Evolutionary conservation across 768 basidiomycete species (phyloP), one percentile per base, ranked within the genome.

Genomic region (Mycena galericulata): DNA sequence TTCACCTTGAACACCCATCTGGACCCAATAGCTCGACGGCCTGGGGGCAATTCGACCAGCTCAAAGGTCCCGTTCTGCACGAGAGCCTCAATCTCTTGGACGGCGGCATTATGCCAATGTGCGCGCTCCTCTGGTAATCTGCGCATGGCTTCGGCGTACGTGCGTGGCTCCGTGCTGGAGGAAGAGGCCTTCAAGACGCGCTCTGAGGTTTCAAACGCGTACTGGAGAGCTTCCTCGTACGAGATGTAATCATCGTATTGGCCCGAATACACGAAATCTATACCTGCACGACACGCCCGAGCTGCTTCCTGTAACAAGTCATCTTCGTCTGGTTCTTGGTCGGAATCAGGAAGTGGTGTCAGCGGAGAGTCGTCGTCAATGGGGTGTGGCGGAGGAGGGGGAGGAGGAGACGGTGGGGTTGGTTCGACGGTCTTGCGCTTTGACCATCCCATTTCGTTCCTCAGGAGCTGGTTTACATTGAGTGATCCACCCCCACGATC

Each of bases 11-110:
- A 76, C 0, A 78, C 74, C 66, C 70, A 72, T 2, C 65, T 22
- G 34, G 47, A 60, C 1, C 72, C 74, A 17, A 78, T 70, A 5
- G 72, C 74, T 27, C 68, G 67, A 5, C 73, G 62, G 1, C 72
- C 73, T 29, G 64, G 53, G 4, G 83, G 84, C 0, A 80, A 72
- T 20, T 76, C 55, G 0, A 81, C 79, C 1, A 81, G 63, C 15
- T 77, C 72, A 77, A 81, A 86, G 0, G 80, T 81, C 3, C 79
- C 72, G 54, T 77, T 79, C 4, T 61, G 53, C 12, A 61, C 10
- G 15, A 75, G 72, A 0, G 72, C 50, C 14, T 78, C 67, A 15
- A 80, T 67, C 66, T 83, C 79, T 10, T 78, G 68, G 1, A 56
- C 75, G 61, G 59, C 73, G 27, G 76, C 83, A n/a, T 71, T 41